Base-by-base conservation (phyloP, 768 basidiomycete species). In the Neoboletus subvelutipes region DNA sequence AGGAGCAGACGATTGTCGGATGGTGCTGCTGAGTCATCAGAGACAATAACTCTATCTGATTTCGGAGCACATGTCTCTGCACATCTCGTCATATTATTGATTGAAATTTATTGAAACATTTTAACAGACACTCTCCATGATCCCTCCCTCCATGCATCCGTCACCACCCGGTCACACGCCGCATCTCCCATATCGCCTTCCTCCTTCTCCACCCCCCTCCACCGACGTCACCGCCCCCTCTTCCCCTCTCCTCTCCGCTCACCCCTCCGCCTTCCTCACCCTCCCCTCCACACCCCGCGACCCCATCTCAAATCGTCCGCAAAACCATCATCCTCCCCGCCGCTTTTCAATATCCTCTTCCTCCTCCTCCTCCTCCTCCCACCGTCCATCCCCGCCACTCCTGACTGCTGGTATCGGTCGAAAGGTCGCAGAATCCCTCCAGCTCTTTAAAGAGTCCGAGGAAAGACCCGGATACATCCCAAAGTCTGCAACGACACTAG, bases 371-470 rank as follows among this genome's bases (percentile, higher is more conserved):
- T 63, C 58, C 1, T 52, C 54, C 57, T 55, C 34, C 2, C 53
- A 20, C 5, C 28, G 24, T 31, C 34, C 50, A 0, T 55, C 58
- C 29, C 64, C 56, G 13, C 49, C 63, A 28, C 56, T 59, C 24
- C 46, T 55, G n/a, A 62, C 57, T 7, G 39, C 67, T 2, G 85
- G 84, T 20, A 88, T 86, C 47, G 86, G 89, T 31, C 84, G 91
- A 62, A 93, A 93, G 70, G 90, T 93, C 33, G 91, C 91, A 2
- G 90, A 87, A 12, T 85, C 86, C 6, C 77, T 93, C 12, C 86
- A 91, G 62, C 78, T 93, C 12, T 93, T 93, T 78, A 91, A 87
- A 64, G 88, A 90, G 73, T 86, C 88, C 22, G 77, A 78, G 54
- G 71, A 76, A 45, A 65, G 72, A 29, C 67, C 72, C 18, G 66